phyloP scores from a whole-genome alignment of 306 rosid species.

The Vachellia pachyceras region DNA sequence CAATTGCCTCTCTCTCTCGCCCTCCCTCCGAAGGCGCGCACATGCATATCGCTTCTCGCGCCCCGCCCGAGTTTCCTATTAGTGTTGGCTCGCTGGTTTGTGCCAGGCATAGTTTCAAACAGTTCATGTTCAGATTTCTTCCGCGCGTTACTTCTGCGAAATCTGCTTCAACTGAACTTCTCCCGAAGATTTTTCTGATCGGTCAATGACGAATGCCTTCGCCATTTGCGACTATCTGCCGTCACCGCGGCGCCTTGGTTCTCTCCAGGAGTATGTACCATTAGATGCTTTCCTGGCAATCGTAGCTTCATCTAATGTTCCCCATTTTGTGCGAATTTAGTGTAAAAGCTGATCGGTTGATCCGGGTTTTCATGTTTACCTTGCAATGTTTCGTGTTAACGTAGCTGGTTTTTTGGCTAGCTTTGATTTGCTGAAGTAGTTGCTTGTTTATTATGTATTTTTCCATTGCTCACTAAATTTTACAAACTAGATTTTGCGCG shows the following conservation, averaged over 20 bases:
- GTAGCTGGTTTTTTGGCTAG: neutral
- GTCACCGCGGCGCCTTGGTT: conserved; percentile 52
- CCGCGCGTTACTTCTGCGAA: conserved; percentile 37
- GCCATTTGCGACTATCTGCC: conserved; percentile 63
- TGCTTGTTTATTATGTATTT: conserved; percentile 13
- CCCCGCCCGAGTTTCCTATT: neutral
- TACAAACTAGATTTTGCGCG: conserved; percentile 4
- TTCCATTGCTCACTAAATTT: neutral
- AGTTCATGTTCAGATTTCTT: conserved; percentile 34
- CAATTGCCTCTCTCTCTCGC: neutral
- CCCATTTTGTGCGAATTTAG: neutral
- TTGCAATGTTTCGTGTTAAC: neutral
- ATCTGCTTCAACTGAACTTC: conserved; percentile 27
- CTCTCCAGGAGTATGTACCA: conserved; percentile 47
- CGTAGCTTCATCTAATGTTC: neutral
- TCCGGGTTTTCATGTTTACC: neutral
- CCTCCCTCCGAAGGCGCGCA: neutral
- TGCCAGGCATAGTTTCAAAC: conserved; percentile 52
- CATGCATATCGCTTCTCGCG: neutral
- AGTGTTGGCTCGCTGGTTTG: conserved; percentile 5
- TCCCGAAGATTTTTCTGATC: neutral
- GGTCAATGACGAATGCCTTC: conserved; percentile 83
- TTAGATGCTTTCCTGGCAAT: neutral
- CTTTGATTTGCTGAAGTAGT: conserved; percentile 6
- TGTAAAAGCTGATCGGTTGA: neutral